Evolutionary conservation across 1,284 basidiomycete genomes (phyloP), one percentile per base, ranked within the genome.

Genomic region (Sanghuangporus baumii): DNA sequence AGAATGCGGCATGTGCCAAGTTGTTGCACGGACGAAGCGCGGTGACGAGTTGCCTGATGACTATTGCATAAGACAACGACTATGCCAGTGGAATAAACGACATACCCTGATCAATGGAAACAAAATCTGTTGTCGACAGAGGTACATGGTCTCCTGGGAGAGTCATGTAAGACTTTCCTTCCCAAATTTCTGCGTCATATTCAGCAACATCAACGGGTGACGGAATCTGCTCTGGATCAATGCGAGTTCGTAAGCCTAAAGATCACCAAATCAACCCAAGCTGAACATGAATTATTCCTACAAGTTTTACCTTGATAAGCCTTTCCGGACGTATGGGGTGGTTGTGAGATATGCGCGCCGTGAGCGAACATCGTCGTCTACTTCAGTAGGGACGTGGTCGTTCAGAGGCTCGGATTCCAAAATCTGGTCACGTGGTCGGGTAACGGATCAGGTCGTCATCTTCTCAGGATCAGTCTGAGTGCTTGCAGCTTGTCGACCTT

Each of bases 201-300:
- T 96, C 91, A 67, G 93, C 88, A 12, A 88, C 81, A 62, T 93
- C 89, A 34, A 94, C 87, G 12, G 94, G 92, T 7, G 94, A 95
- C 6, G 97, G 97, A 56, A 99, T 89, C 74, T 98, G 94, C 67
- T 81, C 85, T 3, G 92, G 89, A 73, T 98, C 93, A 69, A 99
- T 95, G 67, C 89, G 87, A 50, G 91, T 84, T 51, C 94, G 85
- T 52, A 91, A 77, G 63, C 91, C 90, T 89, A 68, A 12, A 14
- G 7, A 34, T 14, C 54, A 34, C 58, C 65, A 11, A 31, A 61
- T 61, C 48, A 52, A 6, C 2, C 59, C 40, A 34, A 14, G 18
- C 36, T 16, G 34, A 50, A 48, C 57, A 43, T 16, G 20, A 31
- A 48, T 43, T 43, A 9, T 52, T 31, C 20, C 20, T 23, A 20